These are phyloP conservation scores for Starmerella bombi DNA, from an alignment of 805 yeast species.

Conservation along the genomic window DNA sequence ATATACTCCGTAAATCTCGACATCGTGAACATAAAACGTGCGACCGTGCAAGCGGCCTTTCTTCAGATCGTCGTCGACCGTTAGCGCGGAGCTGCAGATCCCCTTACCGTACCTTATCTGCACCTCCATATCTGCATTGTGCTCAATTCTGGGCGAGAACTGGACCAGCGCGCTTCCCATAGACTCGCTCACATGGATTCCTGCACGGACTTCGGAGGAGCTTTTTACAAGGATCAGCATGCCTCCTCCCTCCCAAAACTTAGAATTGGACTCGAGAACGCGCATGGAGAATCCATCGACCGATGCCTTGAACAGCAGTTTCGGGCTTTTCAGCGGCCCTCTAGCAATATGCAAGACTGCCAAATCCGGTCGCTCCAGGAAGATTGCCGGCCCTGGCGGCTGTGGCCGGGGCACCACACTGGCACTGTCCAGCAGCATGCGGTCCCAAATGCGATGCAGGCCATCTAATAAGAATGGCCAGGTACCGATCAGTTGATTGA, in stretches of 20 bases:
- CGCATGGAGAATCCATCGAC: conserved; percentile 78
- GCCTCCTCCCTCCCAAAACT: conserved; percentile 63
- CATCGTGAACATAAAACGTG: too few species aligned
- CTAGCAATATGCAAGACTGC: conserved; percentile 34
- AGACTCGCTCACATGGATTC: not conserved
- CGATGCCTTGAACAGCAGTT: conserved; percentile 54
- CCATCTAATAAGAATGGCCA: conserved; percentile 28
- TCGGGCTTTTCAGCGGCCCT: conserved; percentile 16
- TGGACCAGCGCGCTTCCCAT: not conserved
- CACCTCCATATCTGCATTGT: not conserved
- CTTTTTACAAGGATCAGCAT: conserved; percentile 66
- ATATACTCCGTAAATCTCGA: too few species aligned
- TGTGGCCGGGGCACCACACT: conserved; percentile 31
- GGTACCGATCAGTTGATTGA: conserved; percentile 4
- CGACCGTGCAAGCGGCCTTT: too few species aligned
- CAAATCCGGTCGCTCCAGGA: too few species aligned
- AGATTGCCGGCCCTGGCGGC: too few species aligned
- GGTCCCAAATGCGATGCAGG: conserved; percentile 34
- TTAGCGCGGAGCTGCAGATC: not conserved
- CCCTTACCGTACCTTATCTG: not conserved
- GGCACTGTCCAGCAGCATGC: conserved; percentile 31
- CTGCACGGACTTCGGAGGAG: conserved; percentile 38
- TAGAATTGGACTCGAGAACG: conserved; percentile 66
- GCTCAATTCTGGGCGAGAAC: not conserved
- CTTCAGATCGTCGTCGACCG: not conserved